phyloP scores from a whole-genome alignment of 1,284 basidiomycete genomes.

The Trametes hirsuta region DNA sequence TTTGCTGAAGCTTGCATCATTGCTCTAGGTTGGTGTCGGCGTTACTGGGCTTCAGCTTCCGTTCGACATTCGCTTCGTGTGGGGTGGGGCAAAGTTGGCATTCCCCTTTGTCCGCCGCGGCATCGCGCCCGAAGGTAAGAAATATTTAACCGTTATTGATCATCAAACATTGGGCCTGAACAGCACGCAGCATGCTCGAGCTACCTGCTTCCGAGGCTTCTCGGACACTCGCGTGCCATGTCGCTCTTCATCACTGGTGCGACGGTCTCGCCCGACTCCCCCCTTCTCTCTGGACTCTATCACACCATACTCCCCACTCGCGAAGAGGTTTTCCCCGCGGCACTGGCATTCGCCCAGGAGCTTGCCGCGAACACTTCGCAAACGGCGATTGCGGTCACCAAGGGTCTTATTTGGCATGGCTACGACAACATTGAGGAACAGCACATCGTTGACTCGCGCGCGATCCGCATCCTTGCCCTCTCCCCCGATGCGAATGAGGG shows the following conservation, averaged over 20 bases:
- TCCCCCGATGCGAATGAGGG: slow-evolving; percentile 52
- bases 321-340: slow-evolving; percentile 54
- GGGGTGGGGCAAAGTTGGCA: slow-evolving; percentile 54
- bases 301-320: slow-evolving; percentile 49
- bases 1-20: not conserved
- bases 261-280: slow-evolving; percentile 48
- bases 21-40: slow-evolving; percentile 50
- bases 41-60: slow-evolving; percentile 58
- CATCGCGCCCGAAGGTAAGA: slow-evolving; percentile 53
- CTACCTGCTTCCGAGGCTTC: slow-evolving; percentile 55
- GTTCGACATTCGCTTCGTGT: slow-evolving; percentile 59
- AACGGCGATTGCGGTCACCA: slow-evolving; percentile 51
- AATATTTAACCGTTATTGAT: not conserved
- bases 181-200: slow-evolving; percentile 46
- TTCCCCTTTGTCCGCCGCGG: slow-evolving; percentile 61
- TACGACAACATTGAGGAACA: slow-evolving; percentile 55
- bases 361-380: slow-evolving; percentile 55
- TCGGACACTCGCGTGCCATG: slow-evolving; percentile 54
- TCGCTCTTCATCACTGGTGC: slow-evolving; percentile 54
- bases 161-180: not conserved
- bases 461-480: slow-evolving; percentile 43
- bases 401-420: slow-evolving; percentile 53
- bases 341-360: slow-evolving; percentile 53
- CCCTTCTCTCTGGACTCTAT: slow-evolving; percentile 47
- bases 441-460: slow-evolving; percentile 55